phyloP scores from a whole-genome alignment of 805 yeast genomes.

The Wickerhamiella azyma region DNA sequence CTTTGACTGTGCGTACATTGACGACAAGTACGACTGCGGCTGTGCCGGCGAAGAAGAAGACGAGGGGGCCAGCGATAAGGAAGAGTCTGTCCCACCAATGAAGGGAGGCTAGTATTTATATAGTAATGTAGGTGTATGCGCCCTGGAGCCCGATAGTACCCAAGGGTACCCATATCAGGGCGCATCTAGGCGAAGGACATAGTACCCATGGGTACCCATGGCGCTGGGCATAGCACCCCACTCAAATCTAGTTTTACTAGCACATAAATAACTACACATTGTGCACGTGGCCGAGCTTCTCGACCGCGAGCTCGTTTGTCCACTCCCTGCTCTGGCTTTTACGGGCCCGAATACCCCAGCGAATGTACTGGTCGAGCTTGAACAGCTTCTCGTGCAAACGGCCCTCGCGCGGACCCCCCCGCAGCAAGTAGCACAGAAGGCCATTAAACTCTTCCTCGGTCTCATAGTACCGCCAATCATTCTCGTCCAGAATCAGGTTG shows the following conservation, averaged over 20 bases:
- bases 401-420: conserved; percentile 16
- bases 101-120: conserved; percentile 2
- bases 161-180: no score
- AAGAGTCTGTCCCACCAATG: conserved; percentile 1
- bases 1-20: conserved; percentile 73
- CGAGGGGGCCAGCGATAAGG: neutral
- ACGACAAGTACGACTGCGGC: conserved; percentile 93
- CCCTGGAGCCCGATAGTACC: no score
- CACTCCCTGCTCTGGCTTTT: conserved; percentile 4
- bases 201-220: no score
- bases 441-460: conserved; percentile 13
- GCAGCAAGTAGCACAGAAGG: conserved; percentile 8
- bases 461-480: conserved; percentile 19
- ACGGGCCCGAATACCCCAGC: neutral
- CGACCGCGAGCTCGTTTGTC: conserved; percentile 8
- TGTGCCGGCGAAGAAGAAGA: conserved; percentile 42
- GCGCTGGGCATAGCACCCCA: no score
- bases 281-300: conserved; percentile 8
- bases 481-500: conserved; percentile 6
- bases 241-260: no score
- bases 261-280: neutral
- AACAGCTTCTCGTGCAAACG: conserved; percentile 7
- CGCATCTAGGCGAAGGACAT: no score
- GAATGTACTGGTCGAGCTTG: conserved; percentile 1
- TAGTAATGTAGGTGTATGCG: neutral